A percentile compares a stretch with the other conserved stretches of the same genome.
Conservation (phyloP, 257 asterid species). For the Avicennia marina region DNA sequence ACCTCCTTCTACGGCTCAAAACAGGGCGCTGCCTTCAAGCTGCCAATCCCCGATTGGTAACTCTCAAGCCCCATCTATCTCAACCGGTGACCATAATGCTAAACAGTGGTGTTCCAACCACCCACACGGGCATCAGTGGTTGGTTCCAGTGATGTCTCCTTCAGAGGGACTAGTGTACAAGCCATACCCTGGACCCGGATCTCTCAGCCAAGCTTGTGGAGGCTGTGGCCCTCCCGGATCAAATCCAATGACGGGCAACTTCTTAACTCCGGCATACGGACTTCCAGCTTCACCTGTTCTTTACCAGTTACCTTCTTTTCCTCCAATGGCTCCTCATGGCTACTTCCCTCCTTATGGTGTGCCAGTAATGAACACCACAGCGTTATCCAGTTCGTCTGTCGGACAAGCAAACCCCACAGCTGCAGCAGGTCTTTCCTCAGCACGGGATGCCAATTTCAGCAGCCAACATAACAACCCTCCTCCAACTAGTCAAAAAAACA, state of each 20-base stretch:
- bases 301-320: slow-evolving; percentile 35
- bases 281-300: slow-evolving; percentile 33
- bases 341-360: slow-evolving; percentile 52
- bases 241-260: slow-evolving; percentile 37
- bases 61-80: slow-evolving; percentile 25
- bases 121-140: slow-evolving; percentile 70
- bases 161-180: slow-evolving; percentile 88
- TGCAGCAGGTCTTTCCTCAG: slow-evolving; percentile 20
- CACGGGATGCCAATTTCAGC: slow-evolving; percentile 22
- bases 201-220: slow-evolving; percentile 28
- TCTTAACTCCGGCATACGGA: slow-evolving; percentile 44
- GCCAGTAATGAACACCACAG: slow-evolving; percentile 42
- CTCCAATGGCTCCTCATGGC: slow-evolving; percentile 35
- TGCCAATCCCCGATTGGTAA: slow-evolving; percentile 20
- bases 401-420: slow-evolving; percentile 32
- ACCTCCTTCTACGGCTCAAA: slow-evolving; percentile 39
- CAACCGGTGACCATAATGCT: slow-evolving; percentile 24
- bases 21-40: slow-evolving; percentile 24
- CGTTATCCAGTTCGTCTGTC: slow-evolving; percentile 29
- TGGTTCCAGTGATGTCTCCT: slow-evolving; percentile 89
- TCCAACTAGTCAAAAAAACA: slow-evolving; percentile 24
- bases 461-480: slow-evolving; percentile 14
- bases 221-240: slow-evolving; percentile 35
- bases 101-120: slow-evolving; percentile 42
- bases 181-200: slow-evolving; percentile 66